phyloP scores from a whole-genome alignment of 495 filamentous ascomycete genomes.

The Hamigera avellanea region DNA sequence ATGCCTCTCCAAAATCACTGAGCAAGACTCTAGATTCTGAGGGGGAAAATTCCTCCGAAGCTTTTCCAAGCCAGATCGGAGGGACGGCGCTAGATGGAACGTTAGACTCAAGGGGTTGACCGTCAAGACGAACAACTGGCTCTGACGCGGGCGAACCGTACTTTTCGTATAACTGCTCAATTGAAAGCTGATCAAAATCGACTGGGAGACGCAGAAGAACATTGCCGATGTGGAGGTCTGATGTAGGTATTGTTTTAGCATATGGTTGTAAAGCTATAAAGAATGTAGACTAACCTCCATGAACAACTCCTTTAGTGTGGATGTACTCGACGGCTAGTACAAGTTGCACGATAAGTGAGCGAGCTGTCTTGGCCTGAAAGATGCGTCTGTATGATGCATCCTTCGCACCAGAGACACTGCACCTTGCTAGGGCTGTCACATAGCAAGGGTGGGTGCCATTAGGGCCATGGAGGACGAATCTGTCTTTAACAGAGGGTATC shows the following conservation, averaged over 20 bases:
- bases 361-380: constrained; percentile 11
- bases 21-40: constrained; percentile 9
- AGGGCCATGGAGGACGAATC: constrained; percentile 20
- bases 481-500: constrained; percentile 21
- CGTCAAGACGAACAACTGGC: constrained; percentile 11
- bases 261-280: not conserved
- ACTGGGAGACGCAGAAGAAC: constrained; percentile 11
- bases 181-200: constrained; percentile 5
- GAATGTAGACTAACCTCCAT: constrained; percentile 15
- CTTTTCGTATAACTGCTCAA: constrained; percentile 10
- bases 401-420: constrained; percentile 14
- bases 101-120: constrained; percentile 2
- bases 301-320: constrained; percentile 17
- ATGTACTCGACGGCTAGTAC: constrained; percentile 16
- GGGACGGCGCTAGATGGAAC: constrained; percentile 2
- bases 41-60: constrained; percentile 7
- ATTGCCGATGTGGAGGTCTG: constrained; percentile 17
- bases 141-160: constrained; percentile 10
- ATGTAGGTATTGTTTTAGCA: not conserved
- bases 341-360: constrained; percentile 17
- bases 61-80: constrained; percentile 10
- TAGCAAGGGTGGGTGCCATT: constrained; percentile 33
- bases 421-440: constrained; percentile 18
- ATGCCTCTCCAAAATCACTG: constrained; percentile 17
- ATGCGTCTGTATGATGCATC: constrained; percentile 11